Conservation (phyloP, 768 basidiomycete genomes). For the Leccinum subgranulosum region DNA sequence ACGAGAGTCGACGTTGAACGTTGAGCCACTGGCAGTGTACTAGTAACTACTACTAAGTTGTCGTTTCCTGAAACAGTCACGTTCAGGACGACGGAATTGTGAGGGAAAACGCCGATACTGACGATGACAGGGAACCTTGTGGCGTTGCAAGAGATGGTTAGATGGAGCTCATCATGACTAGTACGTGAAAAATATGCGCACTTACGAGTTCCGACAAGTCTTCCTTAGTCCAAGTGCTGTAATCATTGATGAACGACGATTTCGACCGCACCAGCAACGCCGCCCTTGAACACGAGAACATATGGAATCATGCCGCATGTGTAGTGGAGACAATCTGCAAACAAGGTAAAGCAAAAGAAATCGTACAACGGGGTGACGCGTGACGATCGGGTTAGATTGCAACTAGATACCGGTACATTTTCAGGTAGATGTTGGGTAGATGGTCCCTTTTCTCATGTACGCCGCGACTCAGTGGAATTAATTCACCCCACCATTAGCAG, state of each 20-base stretch:
- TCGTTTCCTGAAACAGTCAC: too few relatives aligned
- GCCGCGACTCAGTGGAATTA: constrained; percentile 6
- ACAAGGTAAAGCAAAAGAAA: background rate
- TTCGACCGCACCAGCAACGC: constrained; percentile 6
- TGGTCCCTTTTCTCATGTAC: background rate
- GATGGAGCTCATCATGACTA: too few relatives aligned
- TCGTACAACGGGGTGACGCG: background rate
- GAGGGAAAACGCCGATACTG: too few relatives aligned
- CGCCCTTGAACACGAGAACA: background rate
- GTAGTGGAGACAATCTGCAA: background rate
- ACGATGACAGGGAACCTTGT: too few relatives aligned
- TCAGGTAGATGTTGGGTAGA: background rate
- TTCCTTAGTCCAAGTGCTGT: background rate
- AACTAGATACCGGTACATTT: background rate
- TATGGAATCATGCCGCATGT: background rate
- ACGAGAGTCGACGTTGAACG: too few relatives aligned
- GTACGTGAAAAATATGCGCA: too few relatives aligned
- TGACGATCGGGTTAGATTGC: background rate
- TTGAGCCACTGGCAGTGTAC: too few relatives aligned
- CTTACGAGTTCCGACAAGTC: too few relatives aligned
- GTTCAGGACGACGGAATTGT: too few relatives aligned
- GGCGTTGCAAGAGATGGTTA: too few relatives aligned
- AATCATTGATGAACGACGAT: background rate
- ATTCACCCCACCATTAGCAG: constrained; percentile 13
- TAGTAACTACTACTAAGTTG: too few relatives aligned